Conservation (phyloP, 1,284 basidiomycete genomes). For the Cerrena zonata region DNA sequence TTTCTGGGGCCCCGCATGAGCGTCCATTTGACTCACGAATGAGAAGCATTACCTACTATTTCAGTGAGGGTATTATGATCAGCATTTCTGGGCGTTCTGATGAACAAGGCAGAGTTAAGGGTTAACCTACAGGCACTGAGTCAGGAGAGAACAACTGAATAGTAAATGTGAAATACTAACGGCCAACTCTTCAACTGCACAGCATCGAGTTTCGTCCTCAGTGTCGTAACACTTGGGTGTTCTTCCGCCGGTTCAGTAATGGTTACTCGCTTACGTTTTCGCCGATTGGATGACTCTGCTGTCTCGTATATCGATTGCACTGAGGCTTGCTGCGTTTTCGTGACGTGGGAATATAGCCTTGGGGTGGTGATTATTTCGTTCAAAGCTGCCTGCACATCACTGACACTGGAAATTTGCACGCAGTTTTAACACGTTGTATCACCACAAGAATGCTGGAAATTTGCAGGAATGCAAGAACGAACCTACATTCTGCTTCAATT, state of each 20-base stretch:
- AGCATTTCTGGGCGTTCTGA: slow-evolving; percentile 55
- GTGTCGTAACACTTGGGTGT: slow-evolving; percentile 35
- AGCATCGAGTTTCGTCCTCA: slow-evolving; percentile 46
- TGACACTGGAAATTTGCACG: slow-evolving; percentile 42
- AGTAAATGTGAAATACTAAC: slow-evolving; percentile 32
- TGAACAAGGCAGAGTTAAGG: slow-evolving; percentile 51
- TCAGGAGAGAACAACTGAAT: not conserved
- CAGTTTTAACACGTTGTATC: too few species aligned
- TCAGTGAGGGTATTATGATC: slow-evolving; percentile 56
- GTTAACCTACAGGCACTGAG: slow-evolving; percentile 36
- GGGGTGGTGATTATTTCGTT: slow-evolving; percentile 49
- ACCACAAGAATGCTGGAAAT: too few species aligned
- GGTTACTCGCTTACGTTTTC: slow-evolving; percentile 40
- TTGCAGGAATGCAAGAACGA: slow-evolving; percentile 8
- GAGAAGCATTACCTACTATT: slow-evolving; percentile 19
- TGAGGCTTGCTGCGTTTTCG: slow-evolving; percentile 45
- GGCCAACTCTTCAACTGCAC: slow-evolving; percentile 54
- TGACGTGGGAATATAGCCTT: slow-evolving; percentile 50
- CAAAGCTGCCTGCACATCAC: slow-evolving; percentile 45
- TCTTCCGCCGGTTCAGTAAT: slow-evolving; percentile 26
- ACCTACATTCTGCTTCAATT: slow-evolving; percentile 30
- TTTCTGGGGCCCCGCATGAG: slow-evolving; percentile 19
- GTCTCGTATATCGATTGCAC: slow-evolving; percentile 42
- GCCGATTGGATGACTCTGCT: slow-evolving; percentile 35
- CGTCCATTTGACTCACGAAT: not conserved